Evolutionary conservation across 139 green algal species (phyloP), one percentile per base, ranked within the genome.

Genomic region (Chlorokybus atmophyticus): DNA sequence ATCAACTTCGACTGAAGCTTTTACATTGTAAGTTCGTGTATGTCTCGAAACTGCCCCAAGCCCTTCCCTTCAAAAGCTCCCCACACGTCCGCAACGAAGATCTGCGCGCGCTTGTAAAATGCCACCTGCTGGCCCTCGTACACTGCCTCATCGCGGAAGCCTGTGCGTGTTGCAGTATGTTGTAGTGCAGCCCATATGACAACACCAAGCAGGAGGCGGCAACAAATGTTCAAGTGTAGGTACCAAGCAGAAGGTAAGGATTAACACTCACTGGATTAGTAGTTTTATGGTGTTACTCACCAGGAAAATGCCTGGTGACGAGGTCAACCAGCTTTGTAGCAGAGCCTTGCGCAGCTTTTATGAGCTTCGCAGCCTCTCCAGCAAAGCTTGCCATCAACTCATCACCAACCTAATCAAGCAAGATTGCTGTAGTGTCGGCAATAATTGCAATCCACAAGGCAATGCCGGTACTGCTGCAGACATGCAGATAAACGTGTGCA

Each of bases 41-140:
- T 83, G 74, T 95, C 88, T 4, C 57, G 3, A 53, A 94, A 92
- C 14, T 26, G 21, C 3, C 85, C 86, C 4, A 89, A 53, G 3
- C 82, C 83, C 5, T 51, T 2, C 21, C 87, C 87, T 3, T 68
- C 28, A 41, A 94, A 94, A 1, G 79, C 77, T 4, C 88, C 88
- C 57, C 75, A 95, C 29, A 96, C 38, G 52, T 96, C 88, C 0
- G 55, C 88, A 6, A 82, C 86, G 48, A 94, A 94, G 50, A 96
- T 96, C 55, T 96, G 88, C 0, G 88, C 88, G 0, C 88, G 74
- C 75, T 96, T 96, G 70, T 90, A 93, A 30, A 94, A 75, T 48
- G 86, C 87, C 1, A 96, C 74, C 75, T 96, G 83, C 39, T 50
- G 40, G 8, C 74, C 70, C n/a, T 56, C 65, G 76, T 91, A 93